Conservation (phyloP, 2,329 filamentous ascomycete species). For the Penicillium sp. region DNA sequence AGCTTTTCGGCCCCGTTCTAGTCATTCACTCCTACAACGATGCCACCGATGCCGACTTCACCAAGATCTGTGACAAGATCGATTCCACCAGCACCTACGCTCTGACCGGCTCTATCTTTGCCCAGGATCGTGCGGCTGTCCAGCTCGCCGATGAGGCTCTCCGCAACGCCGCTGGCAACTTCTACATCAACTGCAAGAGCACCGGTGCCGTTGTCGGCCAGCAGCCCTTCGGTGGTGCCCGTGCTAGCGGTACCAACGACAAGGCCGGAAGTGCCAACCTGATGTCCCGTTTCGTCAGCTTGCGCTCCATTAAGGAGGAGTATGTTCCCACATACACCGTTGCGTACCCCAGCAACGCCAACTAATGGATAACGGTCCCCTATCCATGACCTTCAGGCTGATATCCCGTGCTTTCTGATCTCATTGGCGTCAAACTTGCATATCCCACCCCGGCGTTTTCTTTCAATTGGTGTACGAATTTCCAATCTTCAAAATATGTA, state of each 20-base stretch:
- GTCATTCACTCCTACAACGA: conserved; percentile 72
- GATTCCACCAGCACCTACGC: conserved; percentile 37
- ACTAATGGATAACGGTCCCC: conserved; percentile 29
- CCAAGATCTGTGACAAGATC: conserved; percentile 47
- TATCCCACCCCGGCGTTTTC: conserved; percentile 19
- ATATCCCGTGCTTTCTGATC: conserved; percentile 15
- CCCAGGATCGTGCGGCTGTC: conserved; percentile 32
- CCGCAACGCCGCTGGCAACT: conserved; percentile 34
- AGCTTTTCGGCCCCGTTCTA: conserved; percentile 75
- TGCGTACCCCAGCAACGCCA: conserved; percentile 62
- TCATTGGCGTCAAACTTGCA: conserved; percentile 17
- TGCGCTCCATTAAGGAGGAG: conserved; percentile 66
- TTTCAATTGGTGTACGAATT: not conserved
- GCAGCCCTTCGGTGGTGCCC: conserved; percentile 61
- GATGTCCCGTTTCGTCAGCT: conserved; percentile 57
- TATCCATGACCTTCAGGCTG: not conserved
- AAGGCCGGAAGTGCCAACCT: conserved; percentile 61
- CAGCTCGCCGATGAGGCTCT: conserved; percentile 31
- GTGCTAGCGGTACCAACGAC: conserved; percentile 63
- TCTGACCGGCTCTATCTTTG: conserved; percentile 39
- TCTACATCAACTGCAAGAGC: conserved; percentile 43
- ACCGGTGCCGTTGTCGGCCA: conserved; percentile 65
- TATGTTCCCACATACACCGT: conserved; percentile 57
- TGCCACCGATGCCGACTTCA: conserved; percentile 49
- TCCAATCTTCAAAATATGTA: conserved; percentile 3